Evolutionary conservation across 23 red algal species (phyloP), one percentile per base, ranked within the genome.

Genomic region (Gracilaria caudata): DNA sequence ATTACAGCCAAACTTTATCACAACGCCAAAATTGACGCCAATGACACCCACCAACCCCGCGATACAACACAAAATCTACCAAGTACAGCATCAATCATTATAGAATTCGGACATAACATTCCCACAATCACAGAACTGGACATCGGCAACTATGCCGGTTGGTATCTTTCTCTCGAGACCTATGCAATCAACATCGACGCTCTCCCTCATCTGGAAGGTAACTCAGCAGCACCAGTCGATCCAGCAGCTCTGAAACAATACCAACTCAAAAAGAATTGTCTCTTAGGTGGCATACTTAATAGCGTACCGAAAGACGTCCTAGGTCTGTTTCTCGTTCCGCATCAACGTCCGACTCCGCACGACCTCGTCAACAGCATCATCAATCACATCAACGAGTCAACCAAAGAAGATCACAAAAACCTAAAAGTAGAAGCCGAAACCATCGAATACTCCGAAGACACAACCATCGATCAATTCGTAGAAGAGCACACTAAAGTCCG

Each of bases 101-200:
- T n/a, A n/a, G n/a, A n/a, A n/a, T n/a, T n/a, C n/a, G n/a, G n/a
- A n/a, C n/a, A n/a, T n/a, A n/a, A n/a, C n/a, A n/a, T n/a, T n/a
- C n/a, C n/a, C n/a, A n/a, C n/a, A 39, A 65, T 82, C 28, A 25
- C 79, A 0, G 59, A 82, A 41, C 56, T 82, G 0, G 79, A 68
- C 33, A 61, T 11, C 11, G 16, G 24, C 57, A 34, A 82, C 58
- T 82, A 43, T 34, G 26, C 29, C 16, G 13, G 17, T 3, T 82
- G 56, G 79, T 59, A 61, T 10, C 33, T 82, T 2, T 36, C 79
- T 68, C 2, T 61, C 11, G 1, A 53, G 26, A 45, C 51, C 35
- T 64, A 59, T 17, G 79, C 79, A 38, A 36, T 25, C 30, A 26
- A 1, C 11, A 37, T 82, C 7, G 57, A 68, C 40, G 51, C 79